Evolutionary conservation across 768 basidiomycete genomes (phyloP).

Genomic region (Suillus americanus): DNA sequence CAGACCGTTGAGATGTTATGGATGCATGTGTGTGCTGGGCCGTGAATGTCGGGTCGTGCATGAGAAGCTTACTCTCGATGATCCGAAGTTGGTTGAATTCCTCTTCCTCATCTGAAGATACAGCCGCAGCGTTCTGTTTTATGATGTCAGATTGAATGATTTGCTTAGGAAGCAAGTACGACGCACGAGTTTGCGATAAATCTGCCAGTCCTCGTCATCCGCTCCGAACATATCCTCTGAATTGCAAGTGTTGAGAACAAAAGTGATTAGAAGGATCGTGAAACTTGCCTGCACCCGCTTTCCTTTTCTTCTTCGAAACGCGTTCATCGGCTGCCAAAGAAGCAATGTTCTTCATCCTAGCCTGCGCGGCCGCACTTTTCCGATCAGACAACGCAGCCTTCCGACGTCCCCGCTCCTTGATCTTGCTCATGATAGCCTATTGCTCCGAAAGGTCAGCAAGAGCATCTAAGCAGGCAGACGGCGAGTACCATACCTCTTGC

Average conservation of each 20-base stretch:
- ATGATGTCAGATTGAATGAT: slow-evolving; percentile 2
- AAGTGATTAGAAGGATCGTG: not conserved
- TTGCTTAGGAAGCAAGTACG: not conserved
- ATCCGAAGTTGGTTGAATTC: slow-evolving; percentile 67
- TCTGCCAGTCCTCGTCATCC: slow-evolving; percentile 95
- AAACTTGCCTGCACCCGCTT: slow-evolving; percentile 69
- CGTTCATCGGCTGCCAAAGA: slow-evolving; percentile 86
- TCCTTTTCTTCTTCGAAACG: slow-evolving; percentile 81
- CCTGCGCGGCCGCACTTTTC: slow-evolving; percentile 93
- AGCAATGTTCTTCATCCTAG: slow-evolving; percentile 94
- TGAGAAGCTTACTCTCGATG: slow-evolving; percentile 79
- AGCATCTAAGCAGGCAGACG: not conserved
- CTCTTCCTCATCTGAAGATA: slow-evolving; percentile 89
- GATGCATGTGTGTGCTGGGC: slow-evolving; percentile 79
- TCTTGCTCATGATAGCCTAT: slow-evolving; percentile 76
- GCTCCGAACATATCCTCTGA: slow-evolving; percentile 91
- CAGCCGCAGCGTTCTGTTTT: slow-evolving; percentile 60
- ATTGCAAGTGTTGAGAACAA: slow-evolving; percentile 5
- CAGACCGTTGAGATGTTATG: slow-evolving; percentile 72
- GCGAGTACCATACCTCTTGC: slow-evolving; percentile 63
- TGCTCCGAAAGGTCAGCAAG: not conserved
- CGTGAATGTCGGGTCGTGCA: slow-evolving; percentile 85
- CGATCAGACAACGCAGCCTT: slow-evolving; percentile 84
- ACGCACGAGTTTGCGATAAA: slow-evolving; percentile 93
- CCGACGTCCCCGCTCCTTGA: slow-evolving; percentile 79